Evolutionary conservation across 192 early-diverging fungal genomes (phyloP).

Genomic region (Coemansia sp.): DNA sequence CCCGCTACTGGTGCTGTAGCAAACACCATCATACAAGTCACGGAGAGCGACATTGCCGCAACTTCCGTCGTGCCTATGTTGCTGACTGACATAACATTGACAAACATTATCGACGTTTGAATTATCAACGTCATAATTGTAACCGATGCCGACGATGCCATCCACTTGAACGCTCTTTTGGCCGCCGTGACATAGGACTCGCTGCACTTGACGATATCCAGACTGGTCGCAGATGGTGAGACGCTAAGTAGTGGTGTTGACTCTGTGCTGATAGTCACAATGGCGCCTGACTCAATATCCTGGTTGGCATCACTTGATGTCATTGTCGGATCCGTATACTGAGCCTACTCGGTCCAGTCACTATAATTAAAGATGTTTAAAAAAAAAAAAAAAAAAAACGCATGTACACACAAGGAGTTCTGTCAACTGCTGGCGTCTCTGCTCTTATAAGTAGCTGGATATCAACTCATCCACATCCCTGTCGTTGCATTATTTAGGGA

Average conservation of each 20-base stretch:
- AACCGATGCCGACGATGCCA: constrained; percentile 36
- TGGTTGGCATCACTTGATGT: background rate
- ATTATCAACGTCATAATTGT: constrained; percentile 58
- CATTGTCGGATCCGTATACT: background rate
- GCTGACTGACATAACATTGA: constrained; percentile 65
- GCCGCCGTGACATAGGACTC: constrained; percentile 28
- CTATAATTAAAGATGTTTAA: background rate
- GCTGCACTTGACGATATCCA: constrained; percentile 26
- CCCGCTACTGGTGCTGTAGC: constrained; percentile 71
- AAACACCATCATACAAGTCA: constrained; percentile 71
- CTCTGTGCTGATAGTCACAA: background rate
- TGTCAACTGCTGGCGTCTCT: background rate
- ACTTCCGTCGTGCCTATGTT: constrained; percentile 67
- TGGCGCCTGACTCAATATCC: background rate
- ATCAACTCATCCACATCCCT: background rate
- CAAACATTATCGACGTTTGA: constrained; percentile 65
- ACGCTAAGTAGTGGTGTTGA: constrained; percentile 31
- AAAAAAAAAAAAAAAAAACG: background rate
- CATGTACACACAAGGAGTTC: background rate
- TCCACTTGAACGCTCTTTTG: constrained; percentile 30
- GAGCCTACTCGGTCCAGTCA: background rate
- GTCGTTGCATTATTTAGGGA: background rate
- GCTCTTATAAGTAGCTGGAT: background rate
- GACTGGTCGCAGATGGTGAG: constrained; percentile 28
- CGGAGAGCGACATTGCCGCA: constrained; percentile 67